phyloP scores from a whole-genome alignment of 176 grass and related monocot species.

The Poa annua region DNA sequence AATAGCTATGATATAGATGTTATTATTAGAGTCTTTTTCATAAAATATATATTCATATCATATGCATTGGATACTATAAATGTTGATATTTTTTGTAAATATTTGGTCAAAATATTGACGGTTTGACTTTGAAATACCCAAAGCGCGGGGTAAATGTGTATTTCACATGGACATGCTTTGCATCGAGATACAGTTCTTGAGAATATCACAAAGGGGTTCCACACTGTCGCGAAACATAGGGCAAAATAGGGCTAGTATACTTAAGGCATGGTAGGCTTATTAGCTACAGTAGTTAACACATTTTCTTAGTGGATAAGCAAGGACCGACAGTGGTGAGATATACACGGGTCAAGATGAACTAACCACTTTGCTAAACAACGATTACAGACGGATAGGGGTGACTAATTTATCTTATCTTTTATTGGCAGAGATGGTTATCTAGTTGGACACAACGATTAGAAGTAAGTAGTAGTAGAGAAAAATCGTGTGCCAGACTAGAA shows the following conservation, averaged over 20 bases:
- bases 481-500: background rate
- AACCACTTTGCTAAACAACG: constrained; percentile 37
- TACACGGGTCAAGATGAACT: constrained; percentile 30
- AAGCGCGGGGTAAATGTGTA: no score
- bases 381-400: background rate
- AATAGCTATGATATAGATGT: no score
- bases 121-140: no score
- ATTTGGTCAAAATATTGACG: no score
- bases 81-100: no score
- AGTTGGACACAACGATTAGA: constrained; percentile 12
- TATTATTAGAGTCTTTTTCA: no score
- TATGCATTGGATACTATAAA: no score
- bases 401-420: constrained; percentile 50
- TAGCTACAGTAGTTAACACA: background rate
- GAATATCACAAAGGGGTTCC: background rate
- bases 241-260: background rate
- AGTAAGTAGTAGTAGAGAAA: background rate
- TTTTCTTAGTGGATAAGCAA: constrained; percentile 48
- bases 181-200: background rate
- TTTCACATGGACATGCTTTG: no score
- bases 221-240: background rate
- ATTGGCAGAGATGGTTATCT: background rate
- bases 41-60: no score
- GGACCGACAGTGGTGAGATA: constrained; percentile 20
- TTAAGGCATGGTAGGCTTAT: background rate